Evolutionary conservation across 345 rosid genomes (phyloP).

Genomic region (Passiflora organensis): DNA sequence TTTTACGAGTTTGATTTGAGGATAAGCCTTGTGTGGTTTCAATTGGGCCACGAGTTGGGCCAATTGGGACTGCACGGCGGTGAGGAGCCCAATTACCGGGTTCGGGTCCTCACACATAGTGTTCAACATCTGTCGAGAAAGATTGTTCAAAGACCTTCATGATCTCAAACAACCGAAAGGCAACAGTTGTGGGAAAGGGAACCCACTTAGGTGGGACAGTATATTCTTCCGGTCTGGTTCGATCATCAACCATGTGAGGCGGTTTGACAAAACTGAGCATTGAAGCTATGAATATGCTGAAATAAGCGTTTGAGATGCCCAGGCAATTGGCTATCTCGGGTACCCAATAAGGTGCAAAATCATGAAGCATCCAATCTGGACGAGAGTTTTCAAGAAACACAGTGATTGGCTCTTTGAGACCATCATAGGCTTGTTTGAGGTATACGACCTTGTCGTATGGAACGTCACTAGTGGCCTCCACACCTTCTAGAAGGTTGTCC

Average conservation of each 20-base stretch:
- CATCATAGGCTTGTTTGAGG: conserved; percentile 7
- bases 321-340: neutral
- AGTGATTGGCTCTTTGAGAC: neutral
- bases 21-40: too few species aligned
- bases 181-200: neutral
- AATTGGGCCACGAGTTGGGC: too few species aligned
- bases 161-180: neutral
- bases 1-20: too few species aligned
- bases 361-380: conserved; percentile 8
- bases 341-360: conserved; percentile 7
- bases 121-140: too few species aligned
- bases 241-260: neutral
- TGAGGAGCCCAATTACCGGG: too few species aligned
- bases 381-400: neutral
- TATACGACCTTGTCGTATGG: conserved; percentile 3
- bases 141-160: neutral
- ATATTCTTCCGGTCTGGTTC: neutral
- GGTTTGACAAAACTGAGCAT: neutral
- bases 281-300: neutral
- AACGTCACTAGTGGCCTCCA: conserved; percentile 8
- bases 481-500: neutral
- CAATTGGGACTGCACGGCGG: too few species aligned
- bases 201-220: neutral
- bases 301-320: neutral
- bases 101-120: too few species aligned